These are phyloP conservation scores for Globisporangium canariense DNA, from an alignment of 352 stramenopile genomes.

Conservation along the genomic window DNA sequence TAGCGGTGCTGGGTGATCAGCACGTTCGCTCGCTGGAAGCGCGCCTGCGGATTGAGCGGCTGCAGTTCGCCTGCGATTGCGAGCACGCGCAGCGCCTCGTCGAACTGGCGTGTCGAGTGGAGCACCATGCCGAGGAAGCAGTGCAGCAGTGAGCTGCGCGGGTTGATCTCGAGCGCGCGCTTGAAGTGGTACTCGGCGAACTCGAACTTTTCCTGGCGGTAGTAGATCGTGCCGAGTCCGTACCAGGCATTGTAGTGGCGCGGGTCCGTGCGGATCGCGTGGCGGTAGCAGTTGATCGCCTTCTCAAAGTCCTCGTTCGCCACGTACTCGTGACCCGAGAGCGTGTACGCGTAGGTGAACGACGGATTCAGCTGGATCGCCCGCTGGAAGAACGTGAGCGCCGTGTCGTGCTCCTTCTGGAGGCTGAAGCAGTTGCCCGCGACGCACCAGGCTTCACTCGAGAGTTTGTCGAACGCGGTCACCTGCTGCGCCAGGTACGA, in stretches of 20 bases:
- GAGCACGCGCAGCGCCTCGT: conserved; percentile 91
- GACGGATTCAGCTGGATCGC: conserved; percentile 93
- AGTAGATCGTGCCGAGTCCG: conserved; percentile 93
- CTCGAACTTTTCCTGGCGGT: conserved; percentile 97
- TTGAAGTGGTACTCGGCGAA: conserved; percentile 97
- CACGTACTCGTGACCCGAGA: conserved; percentile 97
- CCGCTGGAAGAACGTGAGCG: conserved; percentile 95
- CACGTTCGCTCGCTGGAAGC: conserved; percentile 94
- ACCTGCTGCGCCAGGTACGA: conserved; percentile 94
- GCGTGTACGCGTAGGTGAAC: conserved; percentile 97
- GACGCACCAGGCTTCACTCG: conserved; percentile 94
- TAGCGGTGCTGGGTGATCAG: conserved; percentile 91
- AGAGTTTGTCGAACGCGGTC: conserved; percentile 92
- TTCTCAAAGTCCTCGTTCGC: conserved; percentile 98
- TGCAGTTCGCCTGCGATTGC: conserved; percentile 87
- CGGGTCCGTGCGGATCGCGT: conserved; percentile 91
- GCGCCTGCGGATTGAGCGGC: conserved; percentile 90
- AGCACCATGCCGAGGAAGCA: conserved; percentile 96
- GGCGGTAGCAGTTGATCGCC: conserved; percentile 93
- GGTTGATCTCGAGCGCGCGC: conserved; percentile 92
- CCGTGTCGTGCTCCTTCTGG: conserved; percentile 97
- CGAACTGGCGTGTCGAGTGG: conserved; percentile 86
- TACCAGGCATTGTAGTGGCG: conserved; percentile 94
- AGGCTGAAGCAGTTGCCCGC: conserved; percentile 98
- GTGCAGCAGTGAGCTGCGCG: conserved; percentile 91